These are phyloP conservation scores for Amylocystis lapponica DNA, from an alignment of 768 basidiomycete species.

Conservation along the genomic window DNA sequence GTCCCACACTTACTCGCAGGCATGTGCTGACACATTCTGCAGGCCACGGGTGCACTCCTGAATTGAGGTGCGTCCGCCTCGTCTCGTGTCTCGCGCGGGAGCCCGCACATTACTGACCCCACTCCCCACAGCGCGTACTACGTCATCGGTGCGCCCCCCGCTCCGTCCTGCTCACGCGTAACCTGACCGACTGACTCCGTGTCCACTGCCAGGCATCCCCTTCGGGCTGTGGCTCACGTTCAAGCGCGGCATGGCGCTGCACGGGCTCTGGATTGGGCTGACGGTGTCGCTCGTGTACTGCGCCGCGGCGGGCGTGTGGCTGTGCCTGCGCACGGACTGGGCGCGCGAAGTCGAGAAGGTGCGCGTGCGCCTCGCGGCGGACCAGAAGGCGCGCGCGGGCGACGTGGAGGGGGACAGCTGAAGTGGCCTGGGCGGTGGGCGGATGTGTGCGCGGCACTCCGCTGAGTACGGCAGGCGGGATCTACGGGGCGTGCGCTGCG, in stretches of 20 bases:
- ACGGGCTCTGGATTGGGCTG: slow-evolving; percentile 83
- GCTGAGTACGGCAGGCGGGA: too few species aligned
- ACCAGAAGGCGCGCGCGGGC: slow-evolving; percentile 26
- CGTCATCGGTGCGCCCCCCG: slow-evolving; percentile 44
- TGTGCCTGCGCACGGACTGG: slow-evolving; percentile 64
- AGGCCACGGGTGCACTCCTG: slow-evolving; percentile 71
- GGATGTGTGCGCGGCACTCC: background rate
- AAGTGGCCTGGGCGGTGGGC: too few species aligned
- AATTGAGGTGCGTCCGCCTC: slow-evolving; percentile 53
- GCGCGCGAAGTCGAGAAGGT: slow-evolving; percentile 61
- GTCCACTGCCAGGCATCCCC: slow-evolving; percentile 52
- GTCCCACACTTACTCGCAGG: background rate
- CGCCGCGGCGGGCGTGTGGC: slow-evolving; percentile 45
- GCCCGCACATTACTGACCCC: slow-evolving; percentile 4
- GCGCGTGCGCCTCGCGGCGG: slow-evolving; percentile 42
- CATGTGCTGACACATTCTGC: background rate
- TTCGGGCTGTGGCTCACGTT: slow-evolving; percentile 78
- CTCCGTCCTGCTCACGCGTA: background rate
- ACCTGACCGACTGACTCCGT: background rate
- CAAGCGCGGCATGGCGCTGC: slow-evolving; percentile 45
- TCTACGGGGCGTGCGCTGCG: too few species aligned
- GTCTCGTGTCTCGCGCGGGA: background rate
- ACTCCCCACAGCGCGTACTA: slow-evolving; percentile 59
- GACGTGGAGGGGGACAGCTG: slow-evolving; percentile 9
- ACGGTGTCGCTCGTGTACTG: slow-evolving; percentile 60